Percentiles rank a stretch among this genome's conserved stretches.
Conservation (phyloP, 768 basidiomycete genomes). For the Tremella yokohamensis region DNA sequence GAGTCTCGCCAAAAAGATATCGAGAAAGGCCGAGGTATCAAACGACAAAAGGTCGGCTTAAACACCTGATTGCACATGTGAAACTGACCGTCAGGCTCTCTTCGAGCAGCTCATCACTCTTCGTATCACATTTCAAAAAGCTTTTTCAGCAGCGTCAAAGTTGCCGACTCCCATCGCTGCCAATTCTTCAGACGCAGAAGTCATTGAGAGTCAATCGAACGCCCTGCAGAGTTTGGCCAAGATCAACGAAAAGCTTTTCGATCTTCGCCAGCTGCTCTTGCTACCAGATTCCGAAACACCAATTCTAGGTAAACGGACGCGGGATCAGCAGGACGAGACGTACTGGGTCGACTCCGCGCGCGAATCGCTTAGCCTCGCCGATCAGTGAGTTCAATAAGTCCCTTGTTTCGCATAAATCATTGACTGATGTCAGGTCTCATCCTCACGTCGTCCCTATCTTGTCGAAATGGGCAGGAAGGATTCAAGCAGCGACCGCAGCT, state of each 20-base stretch:
- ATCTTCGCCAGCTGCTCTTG: slow-evolving; percentile 47
- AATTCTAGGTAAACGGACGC: slow-evolving; percentile 32
- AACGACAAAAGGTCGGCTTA: slow-evolving; percentile 70
- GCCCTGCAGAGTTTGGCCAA: slow-evolving; percentile 27
- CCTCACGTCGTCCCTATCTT: slow-evolving; percentile 72
- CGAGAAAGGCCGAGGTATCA: slow-evolving; percentile 76
- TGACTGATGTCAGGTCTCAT: slow-evolving; percentile 58
- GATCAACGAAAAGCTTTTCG: slow-evolving; percentile 42
- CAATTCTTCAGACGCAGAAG: slow-evolving; percentile 21
- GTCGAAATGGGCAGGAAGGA: slow-evolving; percentile 91
- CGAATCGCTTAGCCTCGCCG: slow-evolving; percentile 31
- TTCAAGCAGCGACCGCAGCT: slow-evolving; percentile 80
- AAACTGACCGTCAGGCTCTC: slow-evolving; percentile 57
- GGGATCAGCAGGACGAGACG: slow-evolving; percentile 19
- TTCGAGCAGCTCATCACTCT: slow-evolving; percentile 86
- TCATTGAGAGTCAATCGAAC: slow-evolving; percentile 12
- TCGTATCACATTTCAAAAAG: slow-evolving; percentile 88
- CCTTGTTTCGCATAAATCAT: slow-evolving; percentile 21
- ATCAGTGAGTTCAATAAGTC: slow-evolving; percentile 40
- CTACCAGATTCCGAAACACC: slow-evolving; percentile 27
- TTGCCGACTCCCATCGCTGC: slow-evolving; percentile 55
- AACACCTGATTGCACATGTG: background rate
- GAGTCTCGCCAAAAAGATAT: slow-evolving; percentile 46
- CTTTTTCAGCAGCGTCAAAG: slow-evolving; percentile 61
- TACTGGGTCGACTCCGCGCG: slow-evolving; percentile 37